Evolutionary conservation across 805 yeast genomes (phyloP).

Genomic region (Komagataella ulmi): DNA sequence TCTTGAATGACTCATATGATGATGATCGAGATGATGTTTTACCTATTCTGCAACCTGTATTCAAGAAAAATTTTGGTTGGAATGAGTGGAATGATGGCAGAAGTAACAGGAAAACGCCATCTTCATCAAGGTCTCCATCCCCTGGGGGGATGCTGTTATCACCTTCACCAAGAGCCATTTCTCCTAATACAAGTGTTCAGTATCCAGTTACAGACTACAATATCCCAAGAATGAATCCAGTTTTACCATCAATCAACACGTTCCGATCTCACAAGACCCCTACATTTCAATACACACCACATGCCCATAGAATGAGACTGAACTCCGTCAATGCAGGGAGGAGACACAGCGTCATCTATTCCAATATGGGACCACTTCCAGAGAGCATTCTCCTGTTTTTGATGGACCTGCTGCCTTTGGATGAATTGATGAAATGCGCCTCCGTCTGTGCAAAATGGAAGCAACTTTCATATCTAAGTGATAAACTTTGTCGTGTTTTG

Average conservation of each 20-base stretch:
- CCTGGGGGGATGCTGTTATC: background rate
- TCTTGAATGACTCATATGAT: slow-evolving; percentile 6
- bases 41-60: background rate
- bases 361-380: slow-evolving; percentile 27
- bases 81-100: background rate
- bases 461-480: slow-evolving; percentile 44
- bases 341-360: slow-evolving; percentile 9
- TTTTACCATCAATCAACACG: slow-evolving; percentile 18
- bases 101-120: background rate
- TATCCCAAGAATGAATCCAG: slow-evolving; percentile 27
- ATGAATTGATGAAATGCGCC: slow-evolving; percentile 46
- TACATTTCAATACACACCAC: slow-evolving; percentile 38
- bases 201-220: background rate
- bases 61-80: background rate
- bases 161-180: background rate
- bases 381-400: slow-evolving; percentile 42
- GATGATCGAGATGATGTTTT: background rate
- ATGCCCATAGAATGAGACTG: slow-evolving; percentile 37
- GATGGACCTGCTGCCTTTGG: slow-evolving; percentile 39
- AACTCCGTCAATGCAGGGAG: slow-evolving; percentile 26
- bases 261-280: slow-evolving; percentile 16
- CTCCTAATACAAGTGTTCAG: background rate
- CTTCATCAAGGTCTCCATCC: background rate
- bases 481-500: slow-evolving; percentile 33
- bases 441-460: slow-evolving; percentile 56